These are phyloP conservation scores for Poa annua DNA, from an alignment of 176 grass and related monocot species.

Conservation along the genomic window DNA sequence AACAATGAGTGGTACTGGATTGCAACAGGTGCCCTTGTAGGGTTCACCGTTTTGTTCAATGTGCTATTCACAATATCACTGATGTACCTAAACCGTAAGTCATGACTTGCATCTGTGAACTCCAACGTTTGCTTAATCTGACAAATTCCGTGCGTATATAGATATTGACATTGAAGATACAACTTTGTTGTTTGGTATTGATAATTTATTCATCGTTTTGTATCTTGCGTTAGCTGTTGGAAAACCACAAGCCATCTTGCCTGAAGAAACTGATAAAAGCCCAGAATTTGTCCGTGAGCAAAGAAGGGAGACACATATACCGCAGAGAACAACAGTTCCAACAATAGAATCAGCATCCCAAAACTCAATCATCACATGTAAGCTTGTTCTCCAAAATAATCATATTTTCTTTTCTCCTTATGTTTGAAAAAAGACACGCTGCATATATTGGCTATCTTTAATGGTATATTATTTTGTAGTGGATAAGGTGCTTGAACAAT, in stretches of 20 bases:
- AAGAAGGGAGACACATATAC: slow-evolving; percentile 30
- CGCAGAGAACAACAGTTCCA: slow-evolving; percentile 18
- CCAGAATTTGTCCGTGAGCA: slow-evolving; percentile 29
- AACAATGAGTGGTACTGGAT: slow-evolving; percentile 90
- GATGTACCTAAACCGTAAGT: slow-evolving; percentile 88
- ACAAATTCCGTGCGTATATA: slow-evolving; percentile 15
- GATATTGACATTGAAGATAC: slow-evolving; percentile 5
- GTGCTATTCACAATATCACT: slow-evolving; percentile 85
- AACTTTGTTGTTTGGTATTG: slow-evolving; percentile 6
- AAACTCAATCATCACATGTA: slow-evolving; percentile 63
- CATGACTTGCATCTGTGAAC: slow-evolving; percentile 33
- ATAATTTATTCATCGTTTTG: slow-evolving; percentile 20
- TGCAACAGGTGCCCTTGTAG: slow-evolving; percentile 72
- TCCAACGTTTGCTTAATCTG: slow-evolving; percentile 27
- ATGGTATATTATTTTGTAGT: slow-evolving; percentile 41
- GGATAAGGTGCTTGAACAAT: slow-evolving; percentile 56
- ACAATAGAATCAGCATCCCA: slow-evolving; percentile 35
- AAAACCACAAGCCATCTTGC: slow-evolving; percentile 79
- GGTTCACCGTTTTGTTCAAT: slow-evolving; percentile 91
- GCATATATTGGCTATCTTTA: slow-evolving; percentile 27
- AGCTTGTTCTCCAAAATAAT: slow-evolving; percentile 32
- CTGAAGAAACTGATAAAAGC: slow-evolving; percentile 70
- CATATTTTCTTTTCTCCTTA: slow-evolving; percentile 18
- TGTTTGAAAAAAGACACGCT: slow-evolving; percentile 24
- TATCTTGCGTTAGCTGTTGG: slow-evolving; percentile 69